A percentile compares a stretch with the other conserved stretches of the same genome.
Conservation (phyloP, 495 filamentous ascomycete genomes). For the Friedmanniomyces endolithicus region DNA sequence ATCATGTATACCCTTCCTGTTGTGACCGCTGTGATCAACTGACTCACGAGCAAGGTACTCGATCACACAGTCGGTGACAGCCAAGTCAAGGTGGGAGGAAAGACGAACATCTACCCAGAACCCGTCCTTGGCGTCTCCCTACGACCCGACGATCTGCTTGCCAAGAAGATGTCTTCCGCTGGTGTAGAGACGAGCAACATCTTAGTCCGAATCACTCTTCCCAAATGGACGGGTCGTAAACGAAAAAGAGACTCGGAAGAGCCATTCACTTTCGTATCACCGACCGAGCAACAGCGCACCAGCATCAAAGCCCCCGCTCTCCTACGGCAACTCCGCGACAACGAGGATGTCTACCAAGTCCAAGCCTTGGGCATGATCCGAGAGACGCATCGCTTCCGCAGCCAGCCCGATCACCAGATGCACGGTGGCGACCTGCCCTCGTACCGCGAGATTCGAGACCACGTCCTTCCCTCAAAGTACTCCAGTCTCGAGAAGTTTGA, state of each 20-base stretch:
- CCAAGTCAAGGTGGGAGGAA: background rate
- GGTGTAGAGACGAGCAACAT: conserved; percentile 63
- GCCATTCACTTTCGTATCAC: conserved; percentile 36
- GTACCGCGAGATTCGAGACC: conserved; percentile 50
- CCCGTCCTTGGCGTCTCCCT: conserved; percentile 50
- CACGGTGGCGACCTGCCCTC: conserved; percentile 50
- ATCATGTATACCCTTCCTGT: background rate
- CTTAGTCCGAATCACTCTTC: conserved; percentile 74
- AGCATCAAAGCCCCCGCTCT: conserved; percentile 27
- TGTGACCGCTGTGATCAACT: too few relatives aligned
- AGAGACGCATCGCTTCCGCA: conserved; percentile 73
- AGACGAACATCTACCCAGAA: conserved; percentile 3
- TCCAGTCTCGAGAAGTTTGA: conserved; percentile 59
- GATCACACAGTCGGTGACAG: conserved; percentile 9
- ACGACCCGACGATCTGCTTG: conserved; percentile 62
- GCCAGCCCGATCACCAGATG: conserved; percentile 65
- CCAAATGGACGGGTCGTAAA: conserved; percentile 73
- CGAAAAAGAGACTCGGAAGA: conserved; percentile 60
- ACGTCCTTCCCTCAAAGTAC: conserved; percentile 55
- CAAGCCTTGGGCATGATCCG: conserved; percentile 61
- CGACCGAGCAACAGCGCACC: background rate
- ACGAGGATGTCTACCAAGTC: conserved; percentile 52
- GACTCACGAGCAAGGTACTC: too few relatives aligned
- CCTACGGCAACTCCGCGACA: conserved; percentile 57
- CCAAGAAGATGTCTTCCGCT: conserved; percentile 59